Base-by-base conservation (phyloP, 148 eudicot species). In the Dysphania ambrosioides region DNA sequence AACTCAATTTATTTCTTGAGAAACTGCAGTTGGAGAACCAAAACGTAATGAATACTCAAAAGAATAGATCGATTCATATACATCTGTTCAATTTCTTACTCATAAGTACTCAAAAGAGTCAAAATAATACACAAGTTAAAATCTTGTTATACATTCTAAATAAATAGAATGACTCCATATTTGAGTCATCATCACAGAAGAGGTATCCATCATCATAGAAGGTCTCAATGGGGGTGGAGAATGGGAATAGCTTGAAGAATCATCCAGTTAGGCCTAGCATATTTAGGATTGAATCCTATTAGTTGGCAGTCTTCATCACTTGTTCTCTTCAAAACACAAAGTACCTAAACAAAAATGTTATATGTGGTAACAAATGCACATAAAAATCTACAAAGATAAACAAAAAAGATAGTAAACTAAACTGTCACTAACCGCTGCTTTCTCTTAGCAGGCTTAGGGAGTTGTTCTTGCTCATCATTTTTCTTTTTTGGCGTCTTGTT, bases 241-340 rank as follows among this genome's bases (percentile, higher is more conserved):
- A 90, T 82, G 5, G 94, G 94, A 49, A 90, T 89, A 76, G 83
- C 94, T 88, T 90, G 94, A 70, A 90, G 89, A 75, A 90, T 88
- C 94, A 90, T 88, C 94, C 94, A 90, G 63, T 90, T 91, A n/a
- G 94, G 94, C 70, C 91, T 91, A 66, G 91, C 89, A 86, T 79
- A 90, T 66, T 84, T 82, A 7, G 94, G 94, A 75, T 79, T 85
- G 34, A 90, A 85, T 21, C 94, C 94, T 68, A 90, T 78, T 41
- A 88, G 49, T 53, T 75, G 81, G 72, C 94, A 90, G 68, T 90
- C 91, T 75, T 90, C 94, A 72, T 90, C 94, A 80, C 88, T 88
- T 66, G 88, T 74, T 70, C 94, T 81, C 77, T 88, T 88, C 71
- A 90, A 78, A 67, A 90, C 85, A 74, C 88, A 86, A 41, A 88